Evolutionary conservation across 2,329 filamentous ascomycete genomes (phyloP).

Genomic region (Tolypocladium capitatum): DNA sequence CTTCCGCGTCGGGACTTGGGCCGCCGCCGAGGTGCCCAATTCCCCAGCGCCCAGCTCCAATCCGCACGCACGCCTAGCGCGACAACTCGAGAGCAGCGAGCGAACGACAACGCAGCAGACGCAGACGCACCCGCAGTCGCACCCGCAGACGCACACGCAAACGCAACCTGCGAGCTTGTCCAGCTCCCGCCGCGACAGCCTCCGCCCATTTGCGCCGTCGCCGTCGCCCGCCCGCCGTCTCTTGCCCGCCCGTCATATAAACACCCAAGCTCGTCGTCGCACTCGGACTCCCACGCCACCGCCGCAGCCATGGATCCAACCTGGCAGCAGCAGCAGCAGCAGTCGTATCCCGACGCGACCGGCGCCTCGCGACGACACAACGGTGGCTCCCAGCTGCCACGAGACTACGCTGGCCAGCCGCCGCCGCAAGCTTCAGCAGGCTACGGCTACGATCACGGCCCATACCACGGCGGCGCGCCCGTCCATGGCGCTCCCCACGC

Average conservation of each 20-base stretch:
- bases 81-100: neutral
- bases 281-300: conserved; percentile 5
- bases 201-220: neutral
- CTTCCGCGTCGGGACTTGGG: conserved; percentile 7
- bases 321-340: conserved; percentile 51
- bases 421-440: conserved; percentile 14
- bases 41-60: conserved; percentile 3
- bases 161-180: neutral
- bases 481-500: conserved; percentile 15
- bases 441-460: conserved; percentile 51
- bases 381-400: conserved; percentile 31
- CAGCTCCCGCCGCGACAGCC: neutral
- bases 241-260: neutral
- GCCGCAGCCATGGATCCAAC: conserved; percentile 36
- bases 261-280: neutral
- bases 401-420: conserved; percentile 30
- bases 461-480: conserved; percentile 39
- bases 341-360: conserved; percentile 52
- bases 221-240: neutral
- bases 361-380: conserved; percentile 53
- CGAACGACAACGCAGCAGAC: neutral
- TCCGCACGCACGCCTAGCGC: neutral
- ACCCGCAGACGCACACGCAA: no score
- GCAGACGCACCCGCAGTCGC: neutral
- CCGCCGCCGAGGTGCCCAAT: conserved; percentile 10